phyloP scores from a whole-genome alignment of 2,329 filamentous ascomycete genomes.

The Basipetospora sp. region DNA sequence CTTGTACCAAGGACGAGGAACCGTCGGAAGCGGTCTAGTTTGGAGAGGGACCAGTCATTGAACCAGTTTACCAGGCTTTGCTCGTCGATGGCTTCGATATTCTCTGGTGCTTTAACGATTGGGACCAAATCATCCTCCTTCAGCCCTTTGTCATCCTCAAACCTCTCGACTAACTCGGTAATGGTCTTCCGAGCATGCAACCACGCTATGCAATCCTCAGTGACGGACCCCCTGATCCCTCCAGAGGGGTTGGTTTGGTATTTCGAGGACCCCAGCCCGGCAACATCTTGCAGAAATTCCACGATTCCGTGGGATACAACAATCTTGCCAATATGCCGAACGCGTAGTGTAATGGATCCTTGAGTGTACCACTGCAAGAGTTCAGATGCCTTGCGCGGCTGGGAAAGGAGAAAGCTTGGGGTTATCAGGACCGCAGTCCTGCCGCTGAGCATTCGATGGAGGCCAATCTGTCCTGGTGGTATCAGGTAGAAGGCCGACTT shows the following conservation, averaged over 20 bases:
- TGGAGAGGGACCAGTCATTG: slow-evolving; percentile 38
- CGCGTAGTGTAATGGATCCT: not conserved
- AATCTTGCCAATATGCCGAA: slow-evolving; percentile 8
- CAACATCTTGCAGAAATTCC: slow-evolving; percentile 18
- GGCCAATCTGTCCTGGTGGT: slow-evolving; percentile 10
- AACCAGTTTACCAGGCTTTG: slow-evolving; percentile 50
- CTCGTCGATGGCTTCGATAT: slow-evolving; percentile 44
- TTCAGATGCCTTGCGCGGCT: slow-evolving; percentile 19
- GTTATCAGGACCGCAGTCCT: slow-evolving; percentile 24
- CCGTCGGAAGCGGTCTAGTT: slow-evolving; percentile 35
- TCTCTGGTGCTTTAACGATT: slow-evolving; percentile 30
- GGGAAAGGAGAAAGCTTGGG: slow-evolving; percentile 26
- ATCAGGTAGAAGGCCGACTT: not conserved
- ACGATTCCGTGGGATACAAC: slow-evolving; percentile 17
- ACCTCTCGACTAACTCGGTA: not conserved
- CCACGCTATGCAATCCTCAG: slow-evolving; percentile 7
- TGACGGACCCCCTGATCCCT: not conserved
- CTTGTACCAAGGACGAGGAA: slow-evolving; percentile 41
- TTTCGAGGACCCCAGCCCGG: not conserved
- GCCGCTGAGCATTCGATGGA: slow-evolving; percentile 17
- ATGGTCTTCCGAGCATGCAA: not conserved
- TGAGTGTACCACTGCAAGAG: slow-evolving; percentile 21
- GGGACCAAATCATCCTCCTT: slow-evolving; percentile 20
- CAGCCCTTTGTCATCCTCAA: not conserved
- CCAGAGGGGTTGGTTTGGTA: not conserved